Conservation (phyloP, 805 yeast genomes). For the Wickerhamiella spandovensis region DNA sequence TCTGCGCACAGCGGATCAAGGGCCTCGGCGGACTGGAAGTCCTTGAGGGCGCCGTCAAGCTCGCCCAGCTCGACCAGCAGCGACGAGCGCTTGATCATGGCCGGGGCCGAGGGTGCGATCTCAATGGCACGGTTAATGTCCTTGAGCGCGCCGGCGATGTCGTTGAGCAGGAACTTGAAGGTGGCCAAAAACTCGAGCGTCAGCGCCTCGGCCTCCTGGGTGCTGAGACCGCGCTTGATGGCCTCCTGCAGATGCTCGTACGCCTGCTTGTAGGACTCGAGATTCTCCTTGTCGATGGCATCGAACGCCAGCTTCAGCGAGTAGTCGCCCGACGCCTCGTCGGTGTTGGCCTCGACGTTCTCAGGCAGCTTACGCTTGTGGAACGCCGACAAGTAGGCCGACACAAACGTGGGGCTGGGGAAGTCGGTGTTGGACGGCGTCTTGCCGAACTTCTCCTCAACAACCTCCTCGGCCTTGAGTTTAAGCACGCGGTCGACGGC, state of each 20-base stretch:
- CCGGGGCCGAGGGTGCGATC: slow-evolving; percentile 56
- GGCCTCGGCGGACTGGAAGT: slow-evolving; percentile 58
- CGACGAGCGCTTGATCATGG: slow-evolving; percentile 71
- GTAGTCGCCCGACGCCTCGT: slow-evolving; percentile 45
- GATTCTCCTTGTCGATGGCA: slow-evolving; percentile 34
- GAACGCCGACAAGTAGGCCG: slow-evolving; percentile 85
- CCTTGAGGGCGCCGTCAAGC: slow-evolving; percentile 42
- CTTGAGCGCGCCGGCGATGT: slow-evolving; percentile 47
- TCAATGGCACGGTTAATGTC: slow-evolving; percentile 54
- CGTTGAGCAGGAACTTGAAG: slow-evolving; percentile 68
- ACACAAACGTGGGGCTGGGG: slow-evolving; percentile 43
- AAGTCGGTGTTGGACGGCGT: slow-evolving; percentile 44
- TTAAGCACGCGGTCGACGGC: slow-evolving; percentile 78
- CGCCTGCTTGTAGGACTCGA: slow-evolving; percentile 50
- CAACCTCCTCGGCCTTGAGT: slow-evolving; percentile 58
- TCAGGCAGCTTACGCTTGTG: slow-evolving; percentile 36
- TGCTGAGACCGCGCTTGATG: slow-evolving; percentile 14
- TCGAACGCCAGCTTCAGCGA: slow-evolving; percentile 53
- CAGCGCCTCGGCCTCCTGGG: slow-evolving; percentile 34
- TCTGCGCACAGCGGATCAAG: slow-evolving; percentile 65
- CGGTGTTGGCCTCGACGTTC: slow-evolving; percentile 36
- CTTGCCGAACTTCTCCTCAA: slow-evolving; percentile 33
- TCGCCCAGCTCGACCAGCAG: slow-evolving; percentile 70
- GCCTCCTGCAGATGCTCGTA: slow-evolving; percentile 32
- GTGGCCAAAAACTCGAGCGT: slow-evolving; percentile 79